Percentiles rank a stretch among this genome's conserved stretches.
phyloP scores from a whole-genome alignment of 768 basidiomycete species.

The Phanerochaete sordida region DNA sequence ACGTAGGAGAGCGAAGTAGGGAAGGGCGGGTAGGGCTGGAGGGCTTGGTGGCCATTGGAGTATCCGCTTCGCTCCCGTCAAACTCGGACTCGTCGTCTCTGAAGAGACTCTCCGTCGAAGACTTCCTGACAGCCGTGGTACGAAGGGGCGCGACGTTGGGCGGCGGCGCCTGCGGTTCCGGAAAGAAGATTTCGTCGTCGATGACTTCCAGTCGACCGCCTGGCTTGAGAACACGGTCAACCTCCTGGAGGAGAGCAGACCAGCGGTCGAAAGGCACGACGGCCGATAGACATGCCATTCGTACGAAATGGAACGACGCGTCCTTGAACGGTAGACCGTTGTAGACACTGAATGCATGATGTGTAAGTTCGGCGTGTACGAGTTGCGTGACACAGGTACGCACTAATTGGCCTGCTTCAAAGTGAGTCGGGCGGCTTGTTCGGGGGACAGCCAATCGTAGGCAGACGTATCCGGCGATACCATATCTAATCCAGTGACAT shows the following conservation, averaged over 20 bases:
- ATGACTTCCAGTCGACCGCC: slow-evolving; percentile 71
- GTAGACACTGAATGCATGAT: slow-evolving; percentile 42
- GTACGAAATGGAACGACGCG: slow-evolving; percentile 65
- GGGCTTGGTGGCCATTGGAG: too few relatives aligned
- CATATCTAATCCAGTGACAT: slow-evolving; percentile 65
- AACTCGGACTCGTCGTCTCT: too few relatives aligned
- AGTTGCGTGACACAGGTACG: too few relatives aligned
- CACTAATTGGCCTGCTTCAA: slow-evolving; percentile 70
- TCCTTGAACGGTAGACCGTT: slow-evolving; percentile 54
- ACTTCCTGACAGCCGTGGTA: not conserved
- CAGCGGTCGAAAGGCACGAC: slow-evolving; percentile 60
- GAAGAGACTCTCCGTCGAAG: not conserved
- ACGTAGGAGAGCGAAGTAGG: not conserved
- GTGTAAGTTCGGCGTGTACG: not conserved
- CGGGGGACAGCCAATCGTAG: slow-evolving; percentile 6
- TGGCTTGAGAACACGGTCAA: slow-evolving; percentile 53
- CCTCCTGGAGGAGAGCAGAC: slow-evolving; percentile 57
- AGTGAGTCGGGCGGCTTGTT: slow-evolving; percentile 37
- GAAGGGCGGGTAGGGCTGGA: not conserved
- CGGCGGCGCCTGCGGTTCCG: slow-evolving; percentile 36
- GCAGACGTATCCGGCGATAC: slow-evolving; percentile 30
- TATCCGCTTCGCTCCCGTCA: not conserved
- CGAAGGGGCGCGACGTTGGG: not conserved
- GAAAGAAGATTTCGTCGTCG: slow-evolving; percentile 68
- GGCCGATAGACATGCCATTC: slow-evolving; percentile 66